Evolutionary conservation across 495 filamentous ascomycete species (phyloP).

Genomic region (Xylona heveae): DNA sequence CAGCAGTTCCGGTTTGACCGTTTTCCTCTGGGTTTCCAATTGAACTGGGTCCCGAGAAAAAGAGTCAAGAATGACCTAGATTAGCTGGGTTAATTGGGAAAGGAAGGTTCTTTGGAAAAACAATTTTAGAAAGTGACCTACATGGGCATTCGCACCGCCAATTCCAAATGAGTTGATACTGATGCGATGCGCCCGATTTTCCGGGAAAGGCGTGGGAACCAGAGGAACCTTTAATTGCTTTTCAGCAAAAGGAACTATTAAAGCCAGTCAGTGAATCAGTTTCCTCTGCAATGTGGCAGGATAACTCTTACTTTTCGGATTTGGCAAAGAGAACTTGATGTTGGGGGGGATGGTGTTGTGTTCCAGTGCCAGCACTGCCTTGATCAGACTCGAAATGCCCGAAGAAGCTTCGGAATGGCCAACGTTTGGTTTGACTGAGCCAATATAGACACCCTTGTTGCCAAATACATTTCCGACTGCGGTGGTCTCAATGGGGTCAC

Average conservation of each 20-base stretch:
- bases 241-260: slow-evolving; percentile 5
- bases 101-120: too few species aligned
- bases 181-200: slow-evolving; percentile 16
- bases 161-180: slow-evolving; percentile 45
- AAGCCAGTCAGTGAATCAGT: slow-evolving; percentile 1
- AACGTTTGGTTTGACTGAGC: slow-evolving; percentile 17
- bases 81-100: too few species aligned
- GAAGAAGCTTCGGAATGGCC: slow-evolving; percentile 20
- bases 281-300: background rate
- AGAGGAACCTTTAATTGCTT: slow-evolving; percentile 2
- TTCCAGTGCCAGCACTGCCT: slow-evolving; percentile 15
- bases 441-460: slow-evolving; percentile 13
- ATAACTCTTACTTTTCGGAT: slow-evolving; percentile 9
- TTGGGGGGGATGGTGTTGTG: slow-evolving; percentile 17
- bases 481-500: slow-evolving; percentile 10
- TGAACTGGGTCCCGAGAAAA: too few species aligned
- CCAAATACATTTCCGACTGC: slow-evolving; percentile 14
- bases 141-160: slow-evolving; percentile 40
- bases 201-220: slow-evolving; percentile 6
- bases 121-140: too few species aligned
- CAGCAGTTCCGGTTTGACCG: background rate
- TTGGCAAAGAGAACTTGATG: slow-evolving; percentile 13
- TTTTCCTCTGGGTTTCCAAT: too few species aligned
- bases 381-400: slow-evolving; percentile 17
- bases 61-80: too few species aligned